Base-by-base conservation (phyloP, 1,139 yeast genomes). In the Sugiyamaella japonica region DNA sequence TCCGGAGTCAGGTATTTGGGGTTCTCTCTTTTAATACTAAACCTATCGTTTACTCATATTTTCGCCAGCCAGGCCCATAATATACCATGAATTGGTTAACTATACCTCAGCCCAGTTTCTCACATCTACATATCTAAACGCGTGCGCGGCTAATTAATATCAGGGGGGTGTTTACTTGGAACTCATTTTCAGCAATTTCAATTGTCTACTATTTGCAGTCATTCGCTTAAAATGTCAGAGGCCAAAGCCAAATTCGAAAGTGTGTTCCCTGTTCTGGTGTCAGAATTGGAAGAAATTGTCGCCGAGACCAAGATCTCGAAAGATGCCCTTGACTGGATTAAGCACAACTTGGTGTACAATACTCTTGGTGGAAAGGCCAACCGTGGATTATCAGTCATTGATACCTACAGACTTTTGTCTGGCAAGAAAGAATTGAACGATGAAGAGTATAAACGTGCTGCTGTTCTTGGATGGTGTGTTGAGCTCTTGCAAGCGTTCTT, bases 291-390 rank as follows among this genome's bases (percentile, higher is more conserved):
- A 57, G 79, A 78, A 36, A 80, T 84, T 55, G 76, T 89, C 59
- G 74, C 73, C 56, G 76, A 76, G 55, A 89, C 90, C 73, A 89
- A 89, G 56, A 88, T 93, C 84, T 90, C 97, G 16, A 74, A 79
- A 58, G 95, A 88, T 61, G 98, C 97, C 50, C 79, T 88, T 58
- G 83, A 81, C 38, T 93, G 99, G 99, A 89, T 83, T 74, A 81
- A 78, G 63, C 78, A 78, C 60, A 85, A 80, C 63, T 76, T 93
- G 70, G 74, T 85, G 65, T 88, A 93, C 77, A 95, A 95, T 75
- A 85, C 96, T 7, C 93, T 96, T 53, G 97, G 98, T 57, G 99
- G 99, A 50, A 95, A 95, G 74, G 81, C 91, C 69, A 95, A 95
- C 79, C 83, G 99, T 71, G 99, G 99, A 17, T 77, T 95, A 60